phyloP scores from a whole-genome alignment of 208 protist species.

The Crithidia expoeki region DNA sequence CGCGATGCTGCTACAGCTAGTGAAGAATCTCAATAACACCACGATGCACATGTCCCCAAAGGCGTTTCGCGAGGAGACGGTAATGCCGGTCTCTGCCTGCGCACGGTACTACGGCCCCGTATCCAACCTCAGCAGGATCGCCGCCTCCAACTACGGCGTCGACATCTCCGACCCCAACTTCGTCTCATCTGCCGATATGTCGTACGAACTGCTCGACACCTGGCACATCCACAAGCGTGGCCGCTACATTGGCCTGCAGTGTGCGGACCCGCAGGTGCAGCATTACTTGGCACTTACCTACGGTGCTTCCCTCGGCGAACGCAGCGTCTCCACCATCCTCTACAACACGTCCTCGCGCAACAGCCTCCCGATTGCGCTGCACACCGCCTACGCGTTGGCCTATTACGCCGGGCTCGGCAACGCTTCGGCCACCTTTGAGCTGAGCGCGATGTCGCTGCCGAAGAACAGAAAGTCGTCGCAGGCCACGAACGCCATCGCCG shows the following conservation, averaged over 20 bases:
- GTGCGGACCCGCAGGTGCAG: constrained; percentile 24
- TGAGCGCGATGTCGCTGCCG: constrained; percentile 29
- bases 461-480: constrained; percentile 3
- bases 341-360: constrained; percentile 50
- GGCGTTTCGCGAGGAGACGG: constrained; percentile 21
- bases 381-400: constrained; percentile 18
- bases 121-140: constrained; percentile 3
- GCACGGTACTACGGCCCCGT: constrained; percentile 25
- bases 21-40: constrained; percentile 20
- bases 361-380: constrained; percentile 39
- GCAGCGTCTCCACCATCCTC: constrained; percentile 27
- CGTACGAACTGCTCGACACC: constrained; percentile 40
- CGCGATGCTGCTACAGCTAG: constrained; percentile 61
- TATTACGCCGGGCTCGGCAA: constrained; percentile 29
- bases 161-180: constrained; percentile 30
- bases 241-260: constrained; percentile 42
- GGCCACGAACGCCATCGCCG: constrained; percentile 13
- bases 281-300: constrained; percentile 16
- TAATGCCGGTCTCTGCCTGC: constrained; percentile 30
- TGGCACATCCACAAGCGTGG: constrained; percentile 33
- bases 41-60: constrained; percentile 28
- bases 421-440: constrained; percentile 17
- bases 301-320: constrained; percentile 14
- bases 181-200: constrained; percentile 20
- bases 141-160: constrained; percentile 1